phyloP scores from a whole-genome alignment of 23 red algal genomes.

The Gracilaria vermiculophylla region DNA sequence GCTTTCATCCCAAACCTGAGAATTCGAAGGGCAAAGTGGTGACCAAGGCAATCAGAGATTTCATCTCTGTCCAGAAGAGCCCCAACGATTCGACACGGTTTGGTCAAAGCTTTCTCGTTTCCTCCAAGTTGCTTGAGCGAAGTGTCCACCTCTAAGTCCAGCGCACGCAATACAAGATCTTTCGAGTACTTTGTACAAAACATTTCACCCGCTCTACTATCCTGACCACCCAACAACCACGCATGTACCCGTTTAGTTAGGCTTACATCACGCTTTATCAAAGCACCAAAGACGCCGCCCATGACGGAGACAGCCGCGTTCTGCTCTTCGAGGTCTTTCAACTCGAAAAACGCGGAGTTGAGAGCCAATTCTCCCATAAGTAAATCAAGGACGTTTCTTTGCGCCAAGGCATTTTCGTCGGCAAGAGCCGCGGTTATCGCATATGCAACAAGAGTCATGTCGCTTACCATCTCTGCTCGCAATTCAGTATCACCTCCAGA shows the following conservation, averaged over 20 bases:
- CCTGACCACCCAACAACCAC: conserved; percentile 68
- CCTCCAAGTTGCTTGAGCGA: background rate
- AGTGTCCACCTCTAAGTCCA: conserved; percentile 31
- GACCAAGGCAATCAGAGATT: conserved; percentile 51
- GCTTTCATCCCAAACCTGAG: conserved; percentile 49
- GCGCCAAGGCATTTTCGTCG: conserved; percentile 65
- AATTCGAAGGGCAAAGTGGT: conserved; percentile 56
- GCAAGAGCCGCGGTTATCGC: conserved; percentile 72
- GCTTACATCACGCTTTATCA: conserved; percentile 68
- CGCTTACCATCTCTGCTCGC: conserved; percentile 35
- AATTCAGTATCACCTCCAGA: conserved; percentile 27
- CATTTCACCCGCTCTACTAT: background rate
- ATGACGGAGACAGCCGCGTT: conserved; percentile 55
- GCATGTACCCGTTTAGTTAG: conserved; percentile 79
- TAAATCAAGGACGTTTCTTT: conserved; percentile 73
- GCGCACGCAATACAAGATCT: conserved; percentile 19
- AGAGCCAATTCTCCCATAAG: conserved; percentile 64
- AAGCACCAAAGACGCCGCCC: conserved; percentile 58
- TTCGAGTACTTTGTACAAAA: conserved; percentile 51
- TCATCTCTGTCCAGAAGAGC: conserved; percentile 61
- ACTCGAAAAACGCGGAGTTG: conserved; percentile 66
- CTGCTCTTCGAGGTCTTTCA: background rate
- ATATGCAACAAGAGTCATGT: conserved; percentile 66
- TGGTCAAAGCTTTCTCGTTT: conserved; percentile 12
- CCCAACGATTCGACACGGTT: conserved; percentile 43